These are phyloP conservation scores for Chaetomium tenue DNA, from an alignment of 495 filamentous ascomycete species.

Conservation along the genomic window DNA sequence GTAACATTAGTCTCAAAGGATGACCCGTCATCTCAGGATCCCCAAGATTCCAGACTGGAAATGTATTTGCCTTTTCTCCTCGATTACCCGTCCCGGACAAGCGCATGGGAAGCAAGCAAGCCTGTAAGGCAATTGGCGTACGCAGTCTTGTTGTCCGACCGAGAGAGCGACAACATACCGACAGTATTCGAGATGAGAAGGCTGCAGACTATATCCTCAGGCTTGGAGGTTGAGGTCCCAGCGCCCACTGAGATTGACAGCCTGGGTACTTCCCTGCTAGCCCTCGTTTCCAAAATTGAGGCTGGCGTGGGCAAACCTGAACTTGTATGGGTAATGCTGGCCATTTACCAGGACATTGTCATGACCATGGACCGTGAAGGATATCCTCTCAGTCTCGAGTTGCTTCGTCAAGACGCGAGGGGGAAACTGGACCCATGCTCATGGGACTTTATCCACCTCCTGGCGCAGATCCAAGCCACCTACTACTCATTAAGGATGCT, in stretches of 20 bases:
- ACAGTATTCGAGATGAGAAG: conserved; percentile 35
- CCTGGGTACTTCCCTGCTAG: conserved; percentile 9
- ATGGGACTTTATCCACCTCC: conserved; percentile 64
- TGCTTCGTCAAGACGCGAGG: conserved; percentile 27
- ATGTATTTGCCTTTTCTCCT: conserved; percentile 60
- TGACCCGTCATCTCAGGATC: not conserved
- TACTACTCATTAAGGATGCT: conserved; percentile 67
- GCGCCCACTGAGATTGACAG: conserved; percentile 9
- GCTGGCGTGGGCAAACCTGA: not conserved
- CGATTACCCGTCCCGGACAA: conserved; percentile 58
- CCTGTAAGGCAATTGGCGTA: conserved; percentile 58
- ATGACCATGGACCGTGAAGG: conserved; percentile 35
- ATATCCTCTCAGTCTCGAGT: conserved; percentile 28
- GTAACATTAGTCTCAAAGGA: not conserved
- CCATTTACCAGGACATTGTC: conserved; percentile 45
- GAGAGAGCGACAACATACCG: conserved; percentile 9
- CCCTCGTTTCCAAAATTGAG: conserved; percentile 22
- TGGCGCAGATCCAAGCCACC: conserved; percentile 60
- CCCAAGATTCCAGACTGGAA: conserved; percentile 26
- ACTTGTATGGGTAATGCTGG: conserved; percentile 41
- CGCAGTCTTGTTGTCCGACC: conserved; percentile 49
- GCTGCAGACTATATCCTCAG: conserved; percentile 30
- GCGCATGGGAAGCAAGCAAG: conserved; percentile 62
- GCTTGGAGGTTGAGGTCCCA: conserved; percentile 21
- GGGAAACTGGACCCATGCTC: conserved; percentile 30